Conservation (phyloP, 129 eudicot genomes). For the sunflower (Helianthus annuus) region DNA sequence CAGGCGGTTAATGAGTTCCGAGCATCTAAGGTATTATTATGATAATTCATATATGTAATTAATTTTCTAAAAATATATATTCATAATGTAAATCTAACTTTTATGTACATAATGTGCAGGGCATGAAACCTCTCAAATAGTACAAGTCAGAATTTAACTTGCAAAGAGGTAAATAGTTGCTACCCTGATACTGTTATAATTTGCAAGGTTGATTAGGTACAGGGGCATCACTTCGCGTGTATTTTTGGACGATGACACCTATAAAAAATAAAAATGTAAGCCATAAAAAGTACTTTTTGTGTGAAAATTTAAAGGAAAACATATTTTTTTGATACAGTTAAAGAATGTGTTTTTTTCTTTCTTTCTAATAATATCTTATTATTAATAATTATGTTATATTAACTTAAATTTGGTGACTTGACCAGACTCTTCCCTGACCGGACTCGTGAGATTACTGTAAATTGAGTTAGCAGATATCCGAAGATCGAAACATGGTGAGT, state of each 20-base stretch:
- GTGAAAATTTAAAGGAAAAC: neutral
- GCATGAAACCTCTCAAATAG: constrained; percentile 83
- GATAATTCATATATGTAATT: neutral
- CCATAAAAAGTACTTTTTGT: neutral
- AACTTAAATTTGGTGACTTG: neutral
- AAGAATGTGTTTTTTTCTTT: too few species aligned
- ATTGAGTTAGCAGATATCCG: neutral
- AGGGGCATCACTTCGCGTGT: neutral
- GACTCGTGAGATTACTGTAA: neutral
- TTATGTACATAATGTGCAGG: constrained; percentile 43
- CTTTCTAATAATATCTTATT: too few species aligned
- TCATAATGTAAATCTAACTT: neutral
- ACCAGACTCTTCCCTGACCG: neutral
- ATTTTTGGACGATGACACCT: neutral
- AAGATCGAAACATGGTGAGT: neutral
- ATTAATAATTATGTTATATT: neutral
- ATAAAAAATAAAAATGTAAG: neutral
- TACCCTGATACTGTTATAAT: neutral
- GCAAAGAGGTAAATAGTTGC: constrained; percentile 7
- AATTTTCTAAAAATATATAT: neutral
- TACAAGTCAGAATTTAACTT: neutral
- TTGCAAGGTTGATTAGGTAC: neutral
- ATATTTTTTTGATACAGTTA: neutral
- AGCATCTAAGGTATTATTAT: constrained; percentile 59
- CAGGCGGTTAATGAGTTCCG: constrained; percentile 87